phyloP scores from a whole-genome alignment of 768 basidiomycete genomes.

The Rhodocollybia butyracea region DNA sequence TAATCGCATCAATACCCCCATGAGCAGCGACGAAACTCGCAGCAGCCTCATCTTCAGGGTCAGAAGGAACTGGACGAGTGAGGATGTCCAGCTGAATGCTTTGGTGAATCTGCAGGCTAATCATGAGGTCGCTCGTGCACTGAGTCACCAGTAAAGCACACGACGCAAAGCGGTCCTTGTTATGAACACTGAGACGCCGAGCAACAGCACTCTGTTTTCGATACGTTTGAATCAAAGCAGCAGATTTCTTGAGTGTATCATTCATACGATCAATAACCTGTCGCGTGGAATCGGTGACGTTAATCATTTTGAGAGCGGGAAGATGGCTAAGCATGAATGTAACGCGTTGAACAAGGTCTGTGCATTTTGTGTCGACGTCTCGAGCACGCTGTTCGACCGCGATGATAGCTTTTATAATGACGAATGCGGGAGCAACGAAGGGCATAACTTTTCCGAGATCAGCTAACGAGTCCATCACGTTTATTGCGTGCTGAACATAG shows the following conservation, averaged over 20 bases:
- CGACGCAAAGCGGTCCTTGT: slow-evolving; percentile 32
- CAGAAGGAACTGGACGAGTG: slow-evolving; percentile 32
- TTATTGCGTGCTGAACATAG: slow-evolving; percentile 24
- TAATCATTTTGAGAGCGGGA: slow-evolving; percentile 27
- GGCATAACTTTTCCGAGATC: slow-evolving; percentile 34
- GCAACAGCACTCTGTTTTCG: slow-evolving; percentile 32
- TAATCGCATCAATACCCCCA: slow-evolving; percentile 33
- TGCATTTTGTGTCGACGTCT: slow-evolving; percentile 38
- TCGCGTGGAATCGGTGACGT: slow-evolving; percentile 29
- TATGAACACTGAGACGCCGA: slow-evolving; percentile 34
- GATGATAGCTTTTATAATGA: slow-evolving; percentile 37
- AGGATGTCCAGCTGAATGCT: slow-evolving; percentile 33
- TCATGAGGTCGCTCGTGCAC: slow-evolving; percentile 34
- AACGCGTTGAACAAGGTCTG: slow-evolving; percentile 36
- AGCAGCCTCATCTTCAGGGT: slow-evolving; percentile 34
- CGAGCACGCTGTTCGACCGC: slow-evolving; percentile 33
- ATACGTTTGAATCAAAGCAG: slow-evolving; percentile 35
- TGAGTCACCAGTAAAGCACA: slow-evolving; percentile 28
- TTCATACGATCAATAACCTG: slow-evolving; percentile 37
- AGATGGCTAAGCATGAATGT: slow-evolving; percentile 41
- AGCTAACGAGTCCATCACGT: slow-evolving; percentile 27
- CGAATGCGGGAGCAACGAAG: slow-evolving; percentile 35
- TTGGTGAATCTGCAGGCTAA: slow-evolving; percentile 41
- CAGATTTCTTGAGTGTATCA: slow-evolving; percentile 33
- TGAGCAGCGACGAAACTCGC: slow-evolving; percentile 30